Percentiles rank a stretch among this genome's conserved stretches.
Conservation (phyloP, 106 monocot genomes). For the Acorus calamus region DNA sequence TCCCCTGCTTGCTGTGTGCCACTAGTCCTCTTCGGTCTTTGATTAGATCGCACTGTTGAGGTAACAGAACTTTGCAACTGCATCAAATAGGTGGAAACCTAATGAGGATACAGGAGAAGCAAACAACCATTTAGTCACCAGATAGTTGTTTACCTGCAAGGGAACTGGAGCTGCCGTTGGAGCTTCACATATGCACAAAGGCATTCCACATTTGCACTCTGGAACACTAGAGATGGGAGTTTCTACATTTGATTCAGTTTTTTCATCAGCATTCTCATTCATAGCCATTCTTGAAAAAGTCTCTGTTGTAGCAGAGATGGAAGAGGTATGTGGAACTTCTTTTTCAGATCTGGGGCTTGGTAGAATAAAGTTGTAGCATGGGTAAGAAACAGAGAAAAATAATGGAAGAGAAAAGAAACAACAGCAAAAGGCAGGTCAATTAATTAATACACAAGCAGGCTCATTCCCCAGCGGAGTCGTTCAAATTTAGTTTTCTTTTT, state of each 20-base stretch:
- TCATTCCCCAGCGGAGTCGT: too few relatives aligned
- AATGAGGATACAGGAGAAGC: background rate
- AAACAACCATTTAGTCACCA: background rate
- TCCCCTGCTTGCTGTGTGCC: constrained; percentile 10
- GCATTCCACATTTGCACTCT: constrained; percentile 95
- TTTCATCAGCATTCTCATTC: constrained; percentile 14
- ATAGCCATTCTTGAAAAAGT: constrained; percentile 52
- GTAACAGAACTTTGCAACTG: constrained; percentile 21
- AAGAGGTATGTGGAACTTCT: constrained; percentile 16
- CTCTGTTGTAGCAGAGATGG: constrained; percentile 29
- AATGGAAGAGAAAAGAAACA: background rate
- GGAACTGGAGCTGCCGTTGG: constrained; percentile 45
- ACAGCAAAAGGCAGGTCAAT: too few relatives aligned
- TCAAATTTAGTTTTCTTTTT: too few relatives aligned
- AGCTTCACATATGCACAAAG: constrained; percentile 85
- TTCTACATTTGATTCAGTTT: constrained; percentile 15
- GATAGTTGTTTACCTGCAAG: constrained; percentile 18
- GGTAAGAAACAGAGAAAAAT: background rate
- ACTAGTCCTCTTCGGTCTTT: constrained; percentile 50
- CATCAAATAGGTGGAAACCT: background rate
- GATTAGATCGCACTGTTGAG: constrained; percentile 35
- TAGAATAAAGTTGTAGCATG: background rate
- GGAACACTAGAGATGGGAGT: constrained; percentile 6
- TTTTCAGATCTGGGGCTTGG: constrained; percentile 33
- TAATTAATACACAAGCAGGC: too few relatives aligned